Percentiles rank a stretch among this genome's conserved stretches.
phyloP scores from a whole-genome alignment of 768 basidiomycete genomes.

The Trametes punicea region DNA sequence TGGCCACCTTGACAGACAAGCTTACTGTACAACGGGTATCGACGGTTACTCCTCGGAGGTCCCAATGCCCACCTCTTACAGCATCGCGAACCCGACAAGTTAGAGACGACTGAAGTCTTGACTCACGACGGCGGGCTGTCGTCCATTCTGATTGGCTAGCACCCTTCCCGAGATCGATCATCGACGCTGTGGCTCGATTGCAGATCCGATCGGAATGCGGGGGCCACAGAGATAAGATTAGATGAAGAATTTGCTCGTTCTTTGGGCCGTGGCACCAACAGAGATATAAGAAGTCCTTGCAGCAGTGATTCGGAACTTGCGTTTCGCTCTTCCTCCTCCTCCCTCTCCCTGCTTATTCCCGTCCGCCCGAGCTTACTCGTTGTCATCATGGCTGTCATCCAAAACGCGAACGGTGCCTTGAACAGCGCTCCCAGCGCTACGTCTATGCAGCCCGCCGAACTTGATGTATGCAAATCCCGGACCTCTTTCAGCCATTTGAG shows the following conservation, averaged over 20 bases:
- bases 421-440: not conserved
- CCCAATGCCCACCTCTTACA: too few species aligned
- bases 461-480: conserved; percentile 5
- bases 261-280: not conserved
- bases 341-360: not conserved
- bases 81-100: too few species aligned
- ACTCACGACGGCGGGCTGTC: too few species aligned
- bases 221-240: conserved; percentile 6
- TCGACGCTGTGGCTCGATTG: not conserved
- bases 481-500: not conserved
- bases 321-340: not conserved
- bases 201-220: not conserved
- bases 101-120: too few species aligned
- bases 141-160: too few species aligned
- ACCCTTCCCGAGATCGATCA: too few species aligned
- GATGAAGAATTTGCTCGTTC: conserved; percentile 3
- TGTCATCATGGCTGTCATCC: conserved; percentile 7
- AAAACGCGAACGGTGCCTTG: not conserved
- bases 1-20: too few species aligned
- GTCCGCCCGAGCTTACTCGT: not conserved
- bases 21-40: too few species aligned
- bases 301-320: conserved; percentile 1
- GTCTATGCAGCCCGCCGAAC: conserved; percentile 5
- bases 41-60: too few species aligned
- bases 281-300: not conserved